These are phyloP conservation scores for Ceratobasidium sp. DNA, from an alignment of 1,284 basidiomycete species.

Conservation along the genomic window DNA sequence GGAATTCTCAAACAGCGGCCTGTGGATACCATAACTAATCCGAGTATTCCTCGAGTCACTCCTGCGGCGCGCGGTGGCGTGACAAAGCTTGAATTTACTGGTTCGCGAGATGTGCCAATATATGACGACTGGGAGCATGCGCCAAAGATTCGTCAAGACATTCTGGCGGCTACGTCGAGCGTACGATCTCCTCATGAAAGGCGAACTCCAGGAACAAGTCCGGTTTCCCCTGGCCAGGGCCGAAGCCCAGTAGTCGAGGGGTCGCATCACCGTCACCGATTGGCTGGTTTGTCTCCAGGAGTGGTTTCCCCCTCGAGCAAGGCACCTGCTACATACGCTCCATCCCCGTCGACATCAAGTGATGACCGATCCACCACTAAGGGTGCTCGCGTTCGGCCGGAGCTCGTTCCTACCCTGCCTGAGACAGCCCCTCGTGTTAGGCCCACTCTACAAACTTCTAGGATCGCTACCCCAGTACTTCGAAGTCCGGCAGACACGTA, in stretches of 20 bases:
- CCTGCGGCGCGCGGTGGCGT: not conserved
- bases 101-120: slow-evolving; percentile 24
- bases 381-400: not conserved
- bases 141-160: slow-evolving; percentile 1
- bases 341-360: slow-evolving; percentile 10
- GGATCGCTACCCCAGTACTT: slow-evolving; percentile 7
- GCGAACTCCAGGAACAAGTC: slow-evolving; percentile 2
- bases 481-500: not conserved
- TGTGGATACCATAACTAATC: not conserved
- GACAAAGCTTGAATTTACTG: slow-evolving; percentile 21
- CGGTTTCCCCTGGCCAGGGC: not conserved
- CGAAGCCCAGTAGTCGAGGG: slow-evolving; percentile 3
- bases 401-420: slow-evolving; percentile 3
- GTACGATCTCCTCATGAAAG: slow-evolving; percentile 17
- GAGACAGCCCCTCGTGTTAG: not conserved
- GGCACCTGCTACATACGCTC: not conserved
- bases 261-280: not conserved
- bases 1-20: slow-evolving; percentile 32
- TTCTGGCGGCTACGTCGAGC: slow-evolving; percentile 3
- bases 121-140: slow-evolving; percentile 33
- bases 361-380: not conserved
- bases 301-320: not conserved
- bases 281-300: not conserved
- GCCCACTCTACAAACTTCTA: slow-evolving; percentile 3
- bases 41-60: not conserved